Evolutionary conservation across 208 protist species (phyloP).

Genomic region (Lotmaria passim): DNA sequence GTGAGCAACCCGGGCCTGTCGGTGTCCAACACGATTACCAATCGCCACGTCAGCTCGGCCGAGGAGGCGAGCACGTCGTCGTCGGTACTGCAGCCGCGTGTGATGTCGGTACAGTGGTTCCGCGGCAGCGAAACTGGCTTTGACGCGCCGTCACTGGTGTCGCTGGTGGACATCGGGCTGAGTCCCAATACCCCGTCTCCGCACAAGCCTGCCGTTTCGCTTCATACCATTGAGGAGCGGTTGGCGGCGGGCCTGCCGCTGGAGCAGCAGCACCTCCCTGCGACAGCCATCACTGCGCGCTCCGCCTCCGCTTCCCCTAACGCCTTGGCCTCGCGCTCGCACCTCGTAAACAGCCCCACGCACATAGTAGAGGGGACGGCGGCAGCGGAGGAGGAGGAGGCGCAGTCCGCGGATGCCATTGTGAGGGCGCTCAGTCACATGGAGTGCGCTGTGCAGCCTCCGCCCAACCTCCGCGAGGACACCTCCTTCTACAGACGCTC

Average conservation of each 20-base stretch:
- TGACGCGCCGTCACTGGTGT: conserved; percentile 18
- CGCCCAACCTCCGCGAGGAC: conserved; percentile 15
- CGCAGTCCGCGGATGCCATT: background rate
- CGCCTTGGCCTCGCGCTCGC: background rate
- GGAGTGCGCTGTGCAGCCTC: conserved; percentile 16
- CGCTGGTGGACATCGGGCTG: conserved; percentile 17
- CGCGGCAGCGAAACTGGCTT: conserved; percentile 5
- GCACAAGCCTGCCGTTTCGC: background rate
- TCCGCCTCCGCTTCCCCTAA: background rate
- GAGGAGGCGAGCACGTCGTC: conserved; percentile 15
- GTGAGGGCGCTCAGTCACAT: conserved; percentile 22
- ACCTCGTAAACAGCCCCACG: no score
- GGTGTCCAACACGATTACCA: conserved; percentile 14
- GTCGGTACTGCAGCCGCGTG: conserved; percentile 3
- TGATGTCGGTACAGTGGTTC: conserved; percentile 3
- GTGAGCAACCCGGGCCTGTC: conserved; percentile 26
- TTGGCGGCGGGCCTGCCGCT: conserved; percentile 10
- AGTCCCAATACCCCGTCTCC: background rate
- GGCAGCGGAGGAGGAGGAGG: background rate
- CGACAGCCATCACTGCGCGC: background rate
- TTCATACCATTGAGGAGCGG: conserved; percentile 10
- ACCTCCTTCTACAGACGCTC: conserved; percentile 19
- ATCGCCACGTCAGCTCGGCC: conserved; percentile 15
- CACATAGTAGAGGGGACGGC: no score
- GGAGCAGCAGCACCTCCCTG: conserved; percentile 19